phyloP scores from a whole-genome alignment of 371 early-diverging fungal species.

The Apophysomyces elegans region DNA sequence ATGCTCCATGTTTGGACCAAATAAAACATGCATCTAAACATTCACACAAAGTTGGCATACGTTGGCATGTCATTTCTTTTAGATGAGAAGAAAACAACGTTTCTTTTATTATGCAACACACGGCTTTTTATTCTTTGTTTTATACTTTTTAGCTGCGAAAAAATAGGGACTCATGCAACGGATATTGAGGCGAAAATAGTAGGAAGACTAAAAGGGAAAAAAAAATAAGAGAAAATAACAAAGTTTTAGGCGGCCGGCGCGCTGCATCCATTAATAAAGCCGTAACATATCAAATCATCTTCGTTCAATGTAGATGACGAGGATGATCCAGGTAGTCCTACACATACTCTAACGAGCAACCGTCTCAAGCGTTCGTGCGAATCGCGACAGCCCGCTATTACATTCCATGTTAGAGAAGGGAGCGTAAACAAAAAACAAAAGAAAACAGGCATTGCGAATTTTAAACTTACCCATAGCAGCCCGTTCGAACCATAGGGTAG shows the following conservation, averaged over 20 bases:
- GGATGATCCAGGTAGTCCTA: slow-evolving; percentile 37
- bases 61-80: too few relatives aligned
- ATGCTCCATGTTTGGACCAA: too few relatives aligned
- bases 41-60: too few relatives aligned
- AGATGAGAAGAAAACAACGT: too few relatives aligned
- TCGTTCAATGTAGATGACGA: slow-evolving; percentile 27
- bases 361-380: slow-evolving; percentile 59
- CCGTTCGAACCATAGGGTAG: slow-evolving; percentile 70
- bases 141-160: too few relatives aligned
- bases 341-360: slow-evolving; percentile 50
- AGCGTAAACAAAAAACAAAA: neutral
- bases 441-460: neutral
- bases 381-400: slow-evolving; percentile 55
- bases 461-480: slow-evolving; percentile 56
- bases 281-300: slow-evolving; percentile 42
- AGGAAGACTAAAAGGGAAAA: neutral
- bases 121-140: too few relatives aligned
- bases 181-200: neutral
- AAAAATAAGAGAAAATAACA: slow-evolving; percentile 5
- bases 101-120: too few relatives aligned
- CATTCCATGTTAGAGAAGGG: neutral
- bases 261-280: slow-evolving; percentile 48
- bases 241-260: slow-evolving; percentile 56
- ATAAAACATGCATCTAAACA: too few relatives aligned
- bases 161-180: neutral